Evolutionary conservation across 805 yeast genomes (phyloP), one percentile per base, ranked within the genome.

Genomic region (Candida gorgasii): DNA sequence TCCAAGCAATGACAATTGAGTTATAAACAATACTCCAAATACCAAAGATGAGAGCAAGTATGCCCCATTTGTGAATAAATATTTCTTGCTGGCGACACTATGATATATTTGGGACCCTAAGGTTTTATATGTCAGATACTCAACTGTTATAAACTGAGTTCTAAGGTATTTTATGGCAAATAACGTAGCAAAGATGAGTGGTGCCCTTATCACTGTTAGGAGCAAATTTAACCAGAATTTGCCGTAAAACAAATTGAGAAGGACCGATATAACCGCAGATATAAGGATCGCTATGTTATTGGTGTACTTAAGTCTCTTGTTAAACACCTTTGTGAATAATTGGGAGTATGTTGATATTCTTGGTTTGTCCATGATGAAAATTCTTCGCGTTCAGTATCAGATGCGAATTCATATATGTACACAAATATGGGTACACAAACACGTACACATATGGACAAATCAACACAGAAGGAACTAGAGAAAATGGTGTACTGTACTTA

Each of bases 261-360:
- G 36, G 12, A 63, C 37, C 8, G 70, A 57, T 6, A 52, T 26
- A 2, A 50, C 29, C 8, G 65, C 24, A 3, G 73, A 58, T 18
- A 62, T 27, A 4, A 70, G 29, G 12, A 57, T 47, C 28, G 54
- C 47, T 36, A 70, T 54, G 34, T 67, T 62, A 46, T 61, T 58
- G 39, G 65, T 60, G 44, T 56, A 71, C 37, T 58, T 59, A 55
- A 69, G 57, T 31, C 76, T 50, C 45, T 68, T 65, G 35, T 50
- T 42, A 30, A 58, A 49, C 6, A 69, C 71, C 41, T 61, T 59
- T 14, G 44, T 44, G 47, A 62, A 67, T 47, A 55, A 53, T 28
- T 50, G 44, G 24, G 30, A 49, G 33, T 49, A 49, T 12, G 52
- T 30, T 20, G 48, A 31, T 22, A 34, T 19, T 27, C 43, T 26